Base-by-base conservation (phyloP, 306 rosid genomes). In the Argentina anserina region DNA sequence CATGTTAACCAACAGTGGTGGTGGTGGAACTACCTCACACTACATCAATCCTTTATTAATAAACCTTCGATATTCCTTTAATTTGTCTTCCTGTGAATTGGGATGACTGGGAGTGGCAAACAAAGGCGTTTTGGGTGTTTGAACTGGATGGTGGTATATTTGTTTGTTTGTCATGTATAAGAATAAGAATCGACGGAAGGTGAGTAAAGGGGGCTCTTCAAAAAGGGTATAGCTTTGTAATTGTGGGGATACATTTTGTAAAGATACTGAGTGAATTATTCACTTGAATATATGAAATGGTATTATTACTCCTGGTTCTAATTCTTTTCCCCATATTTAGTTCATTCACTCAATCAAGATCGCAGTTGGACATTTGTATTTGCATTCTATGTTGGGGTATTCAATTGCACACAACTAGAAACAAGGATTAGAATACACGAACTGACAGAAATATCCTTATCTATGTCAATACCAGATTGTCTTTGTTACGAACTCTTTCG, bases 261-360 rank as follows among this genome's bases (percentile, higher is more conserved):
- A n/a, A n/a, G n/a, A n/a, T n/a, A n/a, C n/a, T n/a, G 82, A 82
- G 82, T 80, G 82, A 78, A 75, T 81, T 82, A 75, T 75, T 83
- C 86, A 58, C 79, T 69, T 72, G 42, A 33, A 63, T 73, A 76
- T 76, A 74, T 78, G 79, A 62, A 43, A 77, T 80, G 75, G 50
- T 68, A 72, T 73, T 43, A 77, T 66, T 81, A 81, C 87, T 82
- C 84, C 85, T 59, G 60, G 83, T 81, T 87, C 86, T 53, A 47
- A 85, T 81, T 87, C 74, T 76, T 81, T 81, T 73, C 75, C 14
- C 41, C 20, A 8, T 55, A 26, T 10, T 34, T 7, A 26, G 7
- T 17, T 61, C 3, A 31, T 18, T 61, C 42, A 61, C 12, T 33
- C 17, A 25, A 17, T 15, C 23, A 33, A 33, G n/a, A 61, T 3